A percentile compares a stretch with the other conserved stretches of the same genome.
Evolutionary conservation across 208 protist genomes (phyloP).

Genomic region (Herpetomonas tarakana): DNA sequence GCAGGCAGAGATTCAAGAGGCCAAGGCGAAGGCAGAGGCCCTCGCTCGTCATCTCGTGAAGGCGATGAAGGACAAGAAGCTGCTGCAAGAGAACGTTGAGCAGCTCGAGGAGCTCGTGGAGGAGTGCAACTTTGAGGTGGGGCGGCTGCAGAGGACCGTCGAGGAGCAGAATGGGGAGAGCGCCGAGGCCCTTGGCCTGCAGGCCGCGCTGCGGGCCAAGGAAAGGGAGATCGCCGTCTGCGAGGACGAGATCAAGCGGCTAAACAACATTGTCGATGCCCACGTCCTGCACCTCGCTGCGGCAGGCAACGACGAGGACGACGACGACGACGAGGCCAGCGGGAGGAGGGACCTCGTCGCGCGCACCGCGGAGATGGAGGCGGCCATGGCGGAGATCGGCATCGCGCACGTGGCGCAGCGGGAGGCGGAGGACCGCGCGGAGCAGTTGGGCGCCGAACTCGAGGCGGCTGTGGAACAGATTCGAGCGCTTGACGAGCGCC

Average conservation of each 20-base stretch:
- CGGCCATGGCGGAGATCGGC: conserved; percentile 61
- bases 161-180: conserved; percentile 42
- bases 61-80: conserved; percentile 61
- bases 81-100: conserved; percentile 56
- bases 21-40: conserved; percentile 65
- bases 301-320: neutral
- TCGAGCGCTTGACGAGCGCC: conserved; percentile 60
- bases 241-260: conserved; percentile 69
- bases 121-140: conserved; percentile 56
- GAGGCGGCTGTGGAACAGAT: conserved; percentile 72
- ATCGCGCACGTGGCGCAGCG: conserved; percentile 48
- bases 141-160: conserved; percentile 40
- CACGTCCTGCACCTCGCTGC: conserved; percentile 34
- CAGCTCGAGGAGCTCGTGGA: conserved; percentile 61
- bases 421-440: conserved; percentile 61
- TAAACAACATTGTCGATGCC: conserved; percentile 54
- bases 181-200: conserved; percentile 25
- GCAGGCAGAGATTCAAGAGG: conserved; percentile 27
- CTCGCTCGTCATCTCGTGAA: conserved; percentile 80
- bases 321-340: conserved; percentile 11
- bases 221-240: conserved; percentile 73
- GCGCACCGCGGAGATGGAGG: conserved; percentile 35
- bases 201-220: conserved; percentile 57
- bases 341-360: conserved; percentile 21
- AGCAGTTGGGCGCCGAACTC: conserved; percentile 53